Base-by-base conservation (phyloP, 2,329 filamentous ascomycete genomes). In the Tolypocladium ophioglossoides region DNA sequence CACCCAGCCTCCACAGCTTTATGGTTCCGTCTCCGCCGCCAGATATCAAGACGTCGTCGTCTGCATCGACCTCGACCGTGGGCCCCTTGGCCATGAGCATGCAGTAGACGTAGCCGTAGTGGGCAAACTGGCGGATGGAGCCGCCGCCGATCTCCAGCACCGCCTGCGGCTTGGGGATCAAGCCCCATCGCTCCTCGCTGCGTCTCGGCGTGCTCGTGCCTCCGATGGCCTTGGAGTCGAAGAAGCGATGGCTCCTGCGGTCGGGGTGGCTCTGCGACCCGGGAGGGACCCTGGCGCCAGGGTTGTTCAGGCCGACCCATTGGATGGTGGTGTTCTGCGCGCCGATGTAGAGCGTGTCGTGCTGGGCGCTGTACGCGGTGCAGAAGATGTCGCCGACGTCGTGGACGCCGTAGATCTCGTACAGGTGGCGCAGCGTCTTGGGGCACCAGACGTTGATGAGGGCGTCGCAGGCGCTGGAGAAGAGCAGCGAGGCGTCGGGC, bases 371-470 rank as follows among this genome's bases (percentile, higher is more conserved):
- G 69, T 95, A 96, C 1, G 86, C 87, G n/a, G 96, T 85, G 62
- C 90, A 95, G 68, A 97, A 97, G 56, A 99, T 84, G 72, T 99
- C 94, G 56, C 94, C 94, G 41, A 96, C 88, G 63, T 97, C 94
- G 70, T 95, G 92, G 50, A 86, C 86, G 58, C 91, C 95, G 74
- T 95, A 95, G 57, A 97, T 88, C 58, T 94, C 90, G 73, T 91
- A 94, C 1, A 94, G 77, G 32, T 87, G 84, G 54, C 79, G 80
- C 68, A 96, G 84, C 7, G 83, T 86, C 46, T 75, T 78, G 2
- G 91, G 88, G 62, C 84, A 86, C 94, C 94, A 99, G 44, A 95
- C 89, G 68, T 95, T 96, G 66, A 97, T 86, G 55, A 96, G 87
- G 2, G 92, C 89, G 66, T 99, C 94, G 61, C 91, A 91, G 11